These are phyloP conservation scores for Musa beccarii DNA, from an alignment of 176 grass and related monocot genomes.

Conservation along the genomic window DNA sequence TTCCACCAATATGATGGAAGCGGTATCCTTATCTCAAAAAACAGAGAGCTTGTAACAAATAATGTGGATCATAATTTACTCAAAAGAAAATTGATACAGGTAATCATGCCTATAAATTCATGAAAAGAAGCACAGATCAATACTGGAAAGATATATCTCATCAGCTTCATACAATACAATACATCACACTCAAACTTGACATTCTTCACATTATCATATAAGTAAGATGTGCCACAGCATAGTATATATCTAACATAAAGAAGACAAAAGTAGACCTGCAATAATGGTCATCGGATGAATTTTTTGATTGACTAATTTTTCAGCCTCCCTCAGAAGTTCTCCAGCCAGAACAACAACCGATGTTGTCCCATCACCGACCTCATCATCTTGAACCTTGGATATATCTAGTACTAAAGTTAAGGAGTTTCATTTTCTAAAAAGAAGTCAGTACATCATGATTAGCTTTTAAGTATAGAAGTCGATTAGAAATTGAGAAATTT, in stretches of 20 bases:
- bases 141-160: no score
- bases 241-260: no score
- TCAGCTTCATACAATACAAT: no score
- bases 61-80: no score
- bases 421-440: conserved; percentile 16
- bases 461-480: conserved; percentile 7
- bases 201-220: neutral
- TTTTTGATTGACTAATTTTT: conserved; percentile 81
- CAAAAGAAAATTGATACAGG: no score
- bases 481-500: neutral
- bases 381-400: conserved; percentile 98
- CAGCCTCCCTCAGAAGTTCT: conserved; percentile 80
- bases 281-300: conserved; percentile 98
- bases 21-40: no score
- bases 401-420: conserved; percentile 60
- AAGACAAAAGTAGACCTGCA: conserved; percentile 40
- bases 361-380: conserved; percentile 95
- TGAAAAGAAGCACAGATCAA: no score
- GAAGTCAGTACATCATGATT: neutral
- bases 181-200: neutral
- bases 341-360: conserved; percentile 95
- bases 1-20: no score
- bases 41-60: no score
- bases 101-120: no score
- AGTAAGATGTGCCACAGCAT: no score